phyloP scores from a whole-genome alignment of 192 early-diverging fungal genomes.

The Diversispora eburnea region DNA sequence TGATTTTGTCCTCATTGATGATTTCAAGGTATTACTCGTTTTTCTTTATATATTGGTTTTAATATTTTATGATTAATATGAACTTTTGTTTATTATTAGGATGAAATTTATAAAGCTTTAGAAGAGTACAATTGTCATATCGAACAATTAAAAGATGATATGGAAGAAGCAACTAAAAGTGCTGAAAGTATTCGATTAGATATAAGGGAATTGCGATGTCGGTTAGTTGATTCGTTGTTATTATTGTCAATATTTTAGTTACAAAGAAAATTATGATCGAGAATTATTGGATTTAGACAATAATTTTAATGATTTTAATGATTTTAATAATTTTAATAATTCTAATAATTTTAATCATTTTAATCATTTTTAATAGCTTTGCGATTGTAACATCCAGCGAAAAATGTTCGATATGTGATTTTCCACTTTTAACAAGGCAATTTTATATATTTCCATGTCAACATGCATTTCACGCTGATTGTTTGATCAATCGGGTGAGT shows the following conservation, averaged over 20 bases:
- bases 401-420: slow-evolving; percentile 72
- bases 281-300: not conserved
- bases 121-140: slow-evolving; percentile 92
- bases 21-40: slow-evolving; percentile 69
- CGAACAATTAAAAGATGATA: slow-evolving; percentile 80
- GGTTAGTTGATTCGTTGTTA: slow-evolving; percentile 45
- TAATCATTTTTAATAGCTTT: slow-evolving; percentile 41
- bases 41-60: not conserved
- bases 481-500: slow-evolving; percentile 67
- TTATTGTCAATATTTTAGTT: not conserved
- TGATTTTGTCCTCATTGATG: slow-evolving; percentile 94
- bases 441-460: slow-evolving; percentile 96
- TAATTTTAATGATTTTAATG: not conserved
- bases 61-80: not conserved
- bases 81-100: slow-evolving; percentile 31
- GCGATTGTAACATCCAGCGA: slow-evolving; percentile 66
- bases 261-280: too few species aligned
- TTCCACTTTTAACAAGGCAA: slow-evolving; percentile 77
- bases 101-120: slow-evolving; percentile 87
- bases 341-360: too few species aligned
- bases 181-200: slow-evolving; percentile 92
- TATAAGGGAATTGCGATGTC: slow-evolving; percentile 78
- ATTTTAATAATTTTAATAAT: not conserved
- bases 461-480: slow-evolving; percentile 93
- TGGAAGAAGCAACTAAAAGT: slow-evolving; percentile 93